Percentiles rank a stretch among this genome's conserved stretches.
These are phyloP conservation scores for Boletus sp. DNA, from an alignment of 768 basidiomycete species.

Conservation along the genomic window DNA sequence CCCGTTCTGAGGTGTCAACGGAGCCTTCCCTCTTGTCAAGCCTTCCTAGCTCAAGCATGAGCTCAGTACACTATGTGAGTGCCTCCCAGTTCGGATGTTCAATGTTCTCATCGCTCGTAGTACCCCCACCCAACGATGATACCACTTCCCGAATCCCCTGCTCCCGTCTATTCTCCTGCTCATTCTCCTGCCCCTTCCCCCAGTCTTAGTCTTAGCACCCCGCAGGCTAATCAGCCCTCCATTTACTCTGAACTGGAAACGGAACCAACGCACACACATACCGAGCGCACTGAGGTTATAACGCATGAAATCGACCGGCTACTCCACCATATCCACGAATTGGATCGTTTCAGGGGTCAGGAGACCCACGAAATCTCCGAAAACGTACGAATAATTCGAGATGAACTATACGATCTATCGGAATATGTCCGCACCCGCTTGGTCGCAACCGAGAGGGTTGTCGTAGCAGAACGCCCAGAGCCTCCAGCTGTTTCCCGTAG, in stretches of 20 bases:
- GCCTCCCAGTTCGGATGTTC: neutral
- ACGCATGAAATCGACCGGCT: conserved; percentile 54
- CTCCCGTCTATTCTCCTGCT: conserved; percentile 27
- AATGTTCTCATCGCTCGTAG: conserved; percentile 10
- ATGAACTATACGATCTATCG: conserved; percentile 65
- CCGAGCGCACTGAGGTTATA: conserved; percentile 40
- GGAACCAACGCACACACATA: conserved; percentile 37
- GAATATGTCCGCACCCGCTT: conserved; percentile 48
- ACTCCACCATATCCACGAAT: conserved; percentile 56
- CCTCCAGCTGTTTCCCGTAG: conserved; percentile 21
- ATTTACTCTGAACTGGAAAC: conserved; percentile 47
- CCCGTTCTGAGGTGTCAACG: conserved; percentile 43
- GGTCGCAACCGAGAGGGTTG: conserved; percentile 19
- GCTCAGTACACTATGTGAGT: conserved; percentile 38
- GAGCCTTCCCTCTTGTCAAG: conserved; percentile 59
- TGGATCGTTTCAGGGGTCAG: conserved; percentile 60
- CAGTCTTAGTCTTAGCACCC: conserved; percentile 52
- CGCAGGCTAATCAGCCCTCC: conserved; percentile 47
- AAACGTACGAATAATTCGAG: conserved; percentile 67
- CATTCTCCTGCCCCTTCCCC: conserved; percentile 43
- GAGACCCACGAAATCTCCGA: conserved; percentile 65
- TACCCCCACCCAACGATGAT: conserved; percentile 35
- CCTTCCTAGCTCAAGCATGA: conserved; percentile 22
- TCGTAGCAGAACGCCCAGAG: conserved; percentile 14
- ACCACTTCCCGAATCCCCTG: conserved; percentile 28